Base-by-base conservation (phyloP, 1,284 basidiomycete genomes). In the Ustilago nuda region DNA sequence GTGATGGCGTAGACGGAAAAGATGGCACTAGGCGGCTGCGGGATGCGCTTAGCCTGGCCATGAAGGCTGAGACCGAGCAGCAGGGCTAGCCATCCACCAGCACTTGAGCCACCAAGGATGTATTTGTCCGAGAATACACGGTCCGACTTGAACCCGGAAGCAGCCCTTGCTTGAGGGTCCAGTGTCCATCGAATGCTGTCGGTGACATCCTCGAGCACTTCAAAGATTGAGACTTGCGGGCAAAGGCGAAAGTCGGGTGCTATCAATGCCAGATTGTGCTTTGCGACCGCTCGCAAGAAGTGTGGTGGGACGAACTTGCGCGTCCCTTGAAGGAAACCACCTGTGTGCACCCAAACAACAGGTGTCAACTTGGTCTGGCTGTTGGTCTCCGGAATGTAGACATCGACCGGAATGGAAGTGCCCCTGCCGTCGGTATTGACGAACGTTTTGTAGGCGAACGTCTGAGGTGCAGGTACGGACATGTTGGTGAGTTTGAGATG, bases 1-100 rank as follows among this genome's bases (percentile, higher is more conserved):
- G 79, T 80, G 60, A 80, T 76, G 32, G 76, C 73, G 23, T 80
- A 80, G 63, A 80, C 70, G 54, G 76, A 50, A 56, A 78, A 72
- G 32, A 80, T 62, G 5, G 76, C 70, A n/a, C 45, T 62, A 8
- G 79, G 76, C 3, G 48, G 52, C 5, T 30, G 46, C n/a, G 63
- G 64, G 23, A 75, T 66, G 35, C 66, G 66, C 17, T 32, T 57
- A 9, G 64, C 65, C 35, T 62, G 60, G 1, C 60, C 60, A 33
- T 69, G 68, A 12, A 78, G 61, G 5, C 57, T 55, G 7, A 80
- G 65, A 33, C 79, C 79, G 51, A 78, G 73, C 8, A 80, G 66
- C 30, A 78, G 63, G 2, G 79, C 73, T 7, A 66, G 66, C 79
- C 76, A 79, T 32, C 79, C 79, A 27, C 79, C 79, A 7, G 76